Evolutionary conservation across 768 basidiomycete genomes (phyloP).

Genomic region (Leccinellum luteum): DNA sequence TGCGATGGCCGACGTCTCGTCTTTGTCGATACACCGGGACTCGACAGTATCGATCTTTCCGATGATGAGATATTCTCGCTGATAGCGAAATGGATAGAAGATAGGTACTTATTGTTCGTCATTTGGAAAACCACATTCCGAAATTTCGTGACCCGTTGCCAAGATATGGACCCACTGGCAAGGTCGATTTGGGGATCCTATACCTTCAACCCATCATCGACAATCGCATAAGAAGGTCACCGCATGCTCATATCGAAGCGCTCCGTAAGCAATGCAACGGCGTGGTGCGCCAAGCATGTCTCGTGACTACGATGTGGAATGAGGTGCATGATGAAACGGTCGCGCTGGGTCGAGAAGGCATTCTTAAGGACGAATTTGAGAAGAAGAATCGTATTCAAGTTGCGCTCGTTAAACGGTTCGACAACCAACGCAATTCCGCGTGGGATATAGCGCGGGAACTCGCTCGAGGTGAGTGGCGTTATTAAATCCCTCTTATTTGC

Average conservation of each 20-base stretch:
- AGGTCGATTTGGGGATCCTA: slow-evolving; percentile 1
- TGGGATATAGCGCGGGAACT: not conserved
- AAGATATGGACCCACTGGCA: not conserved
- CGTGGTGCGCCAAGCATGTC: not conserved
- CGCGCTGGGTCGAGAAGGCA: not conserved
- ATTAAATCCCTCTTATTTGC: not conserved
- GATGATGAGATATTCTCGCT: slow-evolving; percentile 1
- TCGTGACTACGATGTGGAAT: slow-evolving; percentile 13
- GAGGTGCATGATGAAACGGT: not conserved
- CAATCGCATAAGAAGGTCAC: not conserved
- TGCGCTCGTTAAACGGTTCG: not conserved
- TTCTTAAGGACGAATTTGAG: not conserved
- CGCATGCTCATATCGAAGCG: not conserved
- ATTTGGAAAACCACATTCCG: not conserved
- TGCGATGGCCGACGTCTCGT: not conserved
- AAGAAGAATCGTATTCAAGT: not conserved
- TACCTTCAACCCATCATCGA: slow-evolving; percentile 7
- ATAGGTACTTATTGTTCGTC: not conserved
- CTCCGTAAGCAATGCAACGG: slow-evolving; percentile 1
- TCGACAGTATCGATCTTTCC: not conserved
- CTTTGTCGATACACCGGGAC: slow-evolving; percentile 9
- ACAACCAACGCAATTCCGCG: slow-evolving; percentile 1
- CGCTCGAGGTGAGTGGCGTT: not conserved
- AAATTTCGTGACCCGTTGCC: not conserved
- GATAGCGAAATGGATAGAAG: not conserved